These are phyloP conservation scores for Castanospermum australe DNA, from an alignment of 306 rosid species.

Conservation along the genomic window DNA sequence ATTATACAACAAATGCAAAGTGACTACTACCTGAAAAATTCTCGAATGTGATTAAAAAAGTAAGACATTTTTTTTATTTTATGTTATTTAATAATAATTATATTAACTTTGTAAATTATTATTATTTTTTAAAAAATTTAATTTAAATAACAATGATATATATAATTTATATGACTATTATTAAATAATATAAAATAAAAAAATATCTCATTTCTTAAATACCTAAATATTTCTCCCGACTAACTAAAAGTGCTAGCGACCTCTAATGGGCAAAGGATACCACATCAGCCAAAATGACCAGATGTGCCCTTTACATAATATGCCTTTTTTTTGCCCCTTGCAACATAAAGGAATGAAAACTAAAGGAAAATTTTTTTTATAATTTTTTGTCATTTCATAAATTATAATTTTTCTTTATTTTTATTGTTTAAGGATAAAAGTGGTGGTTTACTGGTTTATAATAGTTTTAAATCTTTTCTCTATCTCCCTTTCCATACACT, in stretches of 20 bases:
- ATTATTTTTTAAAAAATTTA: too few relatives aligned
- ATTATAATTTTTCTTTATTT: neutral
- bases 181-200: too few relatives aligned
- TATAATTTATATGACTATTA: too few relatives aligned
- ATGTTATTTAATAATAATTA: too few relatives aligned
- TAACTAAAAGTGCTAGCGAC: neutral
- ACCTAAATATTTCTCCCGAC: too few relatives aligned
- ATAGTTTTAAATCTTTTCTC: neutral
- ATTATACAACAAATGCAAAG: neutral
- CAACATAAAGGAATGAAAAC: neutral
- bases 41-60: too few relatives aligned
- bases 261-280: conserved; percentile 7
- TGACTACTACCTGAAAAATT: too few relatives aligned
- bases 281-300: neutral
- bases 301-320: neutral
- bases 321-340: neutral
- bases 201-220: too few relatives aligned
- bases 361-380: neutral
- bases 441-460: neutral
- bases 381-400: neutral
- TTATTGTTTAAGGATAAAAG: neutral
- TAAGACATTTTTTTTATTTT: too few relatives aligned
- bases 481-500: neutral
- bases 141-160: too few relatives aligned
- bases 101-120: too few relatives aligned